Conservation (phyloP, 2,329 filamentous ascomycete genomes). For the Sclerotinia glacialis region DNA sequence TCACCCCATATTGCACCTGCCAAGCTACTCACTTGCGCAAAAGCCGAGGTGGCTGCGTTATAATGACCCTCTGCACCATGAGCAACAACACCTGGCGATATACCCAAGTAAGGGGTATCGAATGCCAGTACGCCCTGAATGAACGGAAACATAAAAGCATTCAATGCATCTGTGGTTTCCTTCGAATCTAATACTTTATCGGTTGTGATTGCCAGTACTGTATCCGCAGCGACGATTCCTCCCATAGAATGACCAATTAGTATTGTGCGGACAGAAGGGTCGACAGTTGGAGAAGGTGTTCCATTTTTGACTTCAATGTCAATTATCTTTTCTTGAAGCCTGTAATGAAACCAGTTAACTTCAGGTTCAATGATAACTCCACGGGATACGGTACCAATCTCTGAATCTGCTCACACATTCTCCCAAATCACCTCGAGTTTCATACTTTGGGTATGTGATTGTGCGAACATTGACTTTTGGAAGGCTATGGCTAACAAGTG, state of each 20-base stretch:
- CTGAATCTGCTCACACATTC: slow-evolving; percentile 71
- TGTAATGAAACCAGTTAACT: slow-evolving; percentile 39
- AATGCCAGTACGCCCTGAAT: slow-evolving; percentile 88
- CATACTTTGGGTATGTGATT: slow-evolving; percentile 75
- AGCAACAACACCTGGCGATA: slow-evolving; percentile 77
- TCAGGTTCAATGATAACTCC: neutral
- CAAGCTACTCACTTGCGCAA: slow-evolving; percentile 63
- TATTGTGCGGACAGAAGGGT: slow-evolving; percentile 78
- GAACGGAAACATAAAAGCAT: slow-evolving; percentile 84
- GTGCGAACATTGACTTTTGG: slow-evolving; percentile 66
- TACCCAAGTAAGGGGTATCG: slow-evolving; percentile 87
- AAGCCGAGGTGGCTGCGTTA: slow-evolving; percentile 66
- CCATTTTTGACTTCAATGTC: slow-evolving; percentile 83
- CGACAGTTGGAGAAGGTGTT: slow-evolving; percentile 79
- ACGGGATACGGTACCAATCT: slow-evolving; percentile 56
- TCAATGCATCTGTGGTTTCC: slow-evolving; percentile 37
- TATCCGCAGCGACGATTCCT: slow-evolving; percentile 91
- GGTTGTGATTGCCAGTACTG: slow-evolving; percentile 64
- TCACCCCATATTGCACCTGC: slow-evolving; percentile 66
- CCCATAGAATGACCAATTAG: slow-evolving; percentile 88
- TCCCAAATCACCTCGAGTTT: slow-evolving; percentile 74
- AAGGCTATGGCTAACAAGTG: slow-evolving; percentile 61
- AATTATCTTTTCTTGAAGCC: slow-evolving; percentile 88
- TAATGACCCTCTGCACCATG: slow-evolving; percentile 86
- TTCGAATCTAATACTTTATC: slow-evolving; percentile 32